A percentile compares a stretch with the other conserved stretches of the same genome.
phyloP scores from a whole-genome alignment of 192 early-diverging fungal genomes.

The Coemansia sp. region DNA sequence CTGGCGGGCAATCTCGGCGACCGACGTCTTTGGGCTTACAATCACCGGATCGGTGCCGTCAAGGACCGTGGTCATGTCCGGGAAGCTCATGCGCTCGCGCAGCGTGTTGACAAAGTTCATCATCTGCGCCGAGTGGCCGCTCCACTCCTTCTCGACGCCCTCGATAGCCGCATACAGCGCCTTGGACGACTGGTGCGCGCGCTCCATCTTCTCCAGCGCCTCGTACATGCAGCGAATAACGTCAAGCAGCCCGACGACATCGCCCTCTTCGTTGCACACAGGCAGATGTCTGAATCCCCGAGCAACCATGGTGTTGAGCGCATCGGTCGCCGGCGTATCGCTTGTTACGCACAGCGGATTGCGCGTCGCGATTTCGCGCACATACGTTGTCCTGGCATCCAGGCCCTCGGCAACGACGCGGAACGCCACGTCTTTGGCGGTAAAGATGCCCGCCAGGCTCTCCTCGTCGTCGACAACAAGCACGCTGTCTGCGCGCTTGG shows the following conservation, averaged over 20 bases:
- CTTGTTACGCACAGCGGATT: slow-evolving; percentile 86
- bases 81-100: slow-evolving; percentile 86
- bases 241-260: slow-evolving; percentile 80
- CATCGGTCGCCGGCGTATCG: slow-evolving; percentile 74
- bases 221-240: slow-evolving; percentile 85
- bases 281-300: slow-evolving; percentile 84
- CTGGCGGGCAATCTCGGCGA: slow-evolving; percentile 67
- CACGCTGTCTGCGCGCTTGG: slow-evolving; percentile 93
- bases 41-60: slow-evolving; percentile 61
- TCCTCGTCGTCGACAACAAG: slow-evolving; percentile 92
- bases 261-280: slow-evolving; percentile 81
- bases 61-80: slow-evolving; percentile 82
- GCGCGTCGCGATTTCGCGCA: slow-evolving; percentile 87
- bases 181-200: slow-evolving; percentile 75
- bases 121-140: slow-evolving; percentile 63
- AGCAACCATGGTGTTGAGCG: slow-evolving; percentile 77
- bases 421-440: slow-evolving; percentile 96
- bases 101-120: slow-evolving; percentile 69
- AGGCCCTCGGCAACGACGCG: slow-evolving; percentile 82
- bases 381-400: slow-evolving; percentile 64
- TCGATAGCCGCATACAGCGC: slow-evolving; percentile 77
- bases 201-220: slow-evolving; percentile 81
- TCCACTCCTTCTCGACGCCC: slow-evolving; percentile 80
- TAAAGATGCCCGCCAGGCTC: slow-evolving; percentile 91
- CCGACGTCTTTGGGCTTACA: slow-evolving; percentile 63